Base-by-base conservation (phyloP, 768 basidiomycete genomes). In the Mycena sanguinolenta region DNA sequence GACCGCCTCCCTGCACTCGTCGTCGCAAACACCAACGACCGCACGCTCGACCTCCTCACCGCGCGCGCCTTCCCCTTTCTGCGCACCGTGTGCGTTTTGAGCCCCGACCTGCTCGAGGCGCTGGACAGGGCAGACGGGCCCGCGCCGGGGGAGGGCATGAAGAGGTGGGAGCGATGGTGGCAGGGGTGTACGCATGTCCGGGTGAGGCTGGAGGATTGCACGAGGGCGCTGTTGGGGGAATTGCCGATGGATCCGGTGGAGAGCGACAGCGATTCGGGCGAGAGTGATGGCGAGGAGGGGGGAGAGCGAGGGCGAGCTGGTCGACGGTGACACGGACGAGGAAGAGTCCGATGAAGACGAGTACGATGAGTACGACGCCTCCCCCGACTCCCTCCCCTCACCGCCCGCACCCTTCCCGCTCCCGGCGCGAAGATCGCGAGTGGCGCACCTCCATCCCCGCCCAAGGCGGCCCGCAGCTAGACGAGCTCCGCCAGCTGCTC, bases 111-210 rank as follows among this genome's bases (percentile, higher is more conserved):
- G 78, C 75, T 94, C 58, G 78, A 80, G 27, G 89, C 89, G 58
- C 79, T 95, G 61, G 89, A 93, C 58, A 78, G 81, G 21, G 86
- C 74, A 59, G 87, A 82, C 79, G 93, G 75, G 78, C 92, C 76
- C 61, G 82, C 71, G 68, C 77, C 77, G 69, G 82, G 78, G 16
- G 77, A 77, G 14, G 84, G 82, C 1, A 82, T 84, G 76, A 83
- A 86, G 67, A 80, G 93, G 34, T 94, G 92, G 89, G 89, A 90
- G 73, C 81, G 84, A 54, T 94, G 93, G 93, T 92, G 89, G 87
- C 83, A 82, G 19, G 82, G 79, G 73, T 91, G 88, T 70, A 70
- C 80, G 0, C 70, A 73, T 27, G 82, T 86, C 76, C 85, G 87
- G 0, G 80, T 94, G 6, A 79, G 90, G 52, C 76, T 95, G 59